phyloP scores from a whole-genome alignment of 2,329 filamentous ascomycete genomes.

The Gremmenia infestans region DNA sequence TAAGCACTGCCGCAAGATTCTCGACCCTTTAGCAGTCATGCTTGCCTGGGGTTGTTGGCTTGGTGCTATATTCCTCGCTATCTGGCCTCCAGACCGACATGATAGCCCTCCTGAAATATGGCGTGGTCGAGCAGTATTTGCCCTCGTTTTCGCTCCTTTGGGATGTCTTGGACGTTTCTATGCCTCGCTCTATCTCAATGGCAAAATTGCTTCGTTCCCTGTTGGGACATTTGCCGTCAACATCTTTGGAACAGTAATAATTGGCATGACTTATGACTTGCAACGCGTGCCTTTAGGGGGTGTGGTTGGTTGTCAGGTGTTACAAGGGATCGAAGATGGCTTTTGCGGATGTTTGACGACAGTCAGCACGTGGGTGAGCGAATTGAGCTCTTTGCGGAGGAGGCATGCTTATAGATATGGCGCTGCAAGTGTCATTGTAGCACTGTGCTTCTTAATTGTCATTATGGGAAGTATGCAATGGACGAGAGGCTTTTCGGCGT shows the following conservation, averaged over 20 bases:
- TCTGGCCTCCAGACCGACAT: slow-evolving; percentile 61
- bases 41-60: slow-evolving; percentile 74
- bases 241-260: slow-evolving; percentile 65
- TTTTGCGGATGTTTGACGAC: slow-evolving; percentile 65
- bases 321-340: slow-evolving; percentile 62
- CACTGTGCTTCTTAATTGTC: slow-evolving; percentile 55
- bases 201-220: slow-evolving; percentile 62
- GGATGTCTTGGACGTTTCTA: slow-evolving; percentile 77
- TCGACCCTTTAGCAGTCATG: slow-evolving; percentile 60
- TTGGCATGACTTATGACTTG: slow-evolving; percentile 75
- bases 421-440: slow-evolving; percentile 51
- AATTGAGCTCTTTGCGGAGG: slow-evolving; percentile 49
- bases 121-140: slow-evolving; percentile 71
- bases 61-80: slow-evolving; percentile 65
- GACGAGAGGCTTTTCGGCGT: slow-evolving; percentile 51
- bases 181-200: slow-evolving; percentile 65
- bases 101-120: slow-evolving; percentile 49
- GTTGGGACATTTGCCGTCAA: slow-evolving; percentile 84
- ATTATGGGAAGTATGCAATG: slow-evolving; percentile 74
- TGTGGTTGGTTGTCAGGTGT: slow-evolving; percentile 59
- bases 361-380: slow-evolving; percentile 62
- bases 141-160: slow-evolving; percentile 75
- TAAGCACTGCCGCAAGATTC: slow-evolving; percentile 47
- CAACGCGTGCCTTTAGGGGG: slow-evolving; percentile 58
- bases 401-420: slow-evolving; percentile 67